phyloP scores from a whole-genome alignment of 306 rosid species.

The Quercus gilva region DNA sequence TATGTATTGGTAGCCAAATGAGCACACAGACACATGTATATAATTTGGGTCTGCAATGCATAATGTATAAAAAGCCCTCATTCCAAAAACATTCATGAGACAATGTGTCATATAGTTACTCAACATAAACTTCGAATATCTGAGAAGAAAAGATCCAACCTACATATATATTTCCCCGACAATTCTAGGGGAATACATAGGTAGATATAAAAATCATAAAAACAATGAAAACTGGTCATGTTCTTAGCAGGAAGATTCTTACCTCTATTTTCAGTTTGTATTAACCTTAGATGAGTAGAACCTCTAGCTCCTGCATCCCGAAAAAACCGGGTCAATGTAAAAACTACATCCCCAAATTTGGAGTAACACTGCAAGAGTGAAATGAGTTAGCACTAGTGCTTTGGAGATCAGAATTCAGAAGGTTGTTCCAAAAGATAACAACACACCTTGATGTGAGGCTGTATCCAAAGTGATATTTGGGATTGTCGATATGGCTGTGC shows the following conservation, averaged over 20 bases:
- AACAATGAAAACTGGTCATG: not conserved
- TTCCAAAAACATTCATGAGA: not conserved
- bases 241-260: slow-evolving; percentile 26
- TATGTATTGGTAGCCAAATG: too few species aligned
- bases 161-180: not conserved
- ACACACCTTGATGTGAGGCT: too few species aligned
- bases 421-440: too few species aligned
- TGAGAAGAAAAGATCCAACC: not conserved
- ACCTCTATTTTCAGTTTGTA: slow-evolving; percentile 23
- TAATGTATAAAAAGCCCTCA: not conserved
- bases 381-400: too few species aligned
- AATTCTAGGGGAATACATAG: not conserved
- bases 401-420: too few species aligned
- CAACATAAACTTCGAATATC: not conserved
- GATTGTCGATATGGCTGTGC: slow-evolving; percentile 31
- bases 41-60: not conserved
- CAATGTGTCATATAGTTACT: not conserved
- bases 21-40: not conserved
- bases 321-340: too few species aligned
- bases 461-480: too few species aligned
- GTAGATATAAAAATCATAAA: not conserved
- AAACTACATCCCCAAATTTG: too few species aligned
- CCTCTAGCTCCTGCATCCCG: too few species aligned
- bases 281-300: too few species aligned
- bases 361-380: too few species aligned